Base-by-base conservation (phyloP, 2,329 filamentous ascomycete species). In the Penicillium oxalicum region DNA sequence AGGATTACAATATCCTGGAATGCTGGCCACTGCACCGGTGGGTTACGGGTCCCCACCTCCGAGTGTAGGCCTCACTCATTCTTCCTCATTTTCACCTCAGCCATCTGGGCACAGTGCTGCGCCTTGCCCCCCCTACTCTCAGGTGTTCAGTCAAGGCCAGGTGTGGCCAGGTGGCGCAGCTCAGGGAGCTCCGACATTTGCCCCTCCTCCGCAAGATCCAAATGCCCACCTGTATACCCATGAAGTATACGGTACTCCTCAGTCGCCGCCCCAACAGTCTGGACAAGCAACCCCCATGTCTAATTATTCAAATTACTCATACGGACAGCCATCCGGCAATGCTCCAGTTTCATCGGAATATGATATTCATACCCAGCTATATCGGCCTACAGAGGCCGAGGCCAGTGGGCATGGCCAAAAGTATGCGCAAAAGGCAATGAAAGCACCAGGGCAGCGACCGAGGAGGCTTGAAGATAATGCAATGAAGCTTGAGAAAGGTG, bases 291-390 rank as follows among this genome's bases (percentile, higher is more conserved):
- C 59, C 40, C 49, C 56, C 26, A 46, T 67, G 25, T 68, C 66
- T 13, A 70, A 71, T 2, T 74, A 73, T 54, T 69, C 70, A 8
- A 65, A 66, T 36, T 74, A 70, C 52, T 64, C 68, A 9, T 74
- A 75, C 55, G 64, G 61, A n/a, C 66, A 70, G 39, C 51, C 62
- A 4, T 61, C 59, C 4, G 56, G 50, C 24, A 53, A 56, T 44
- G 41, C 52, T 43, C 50, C 50, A n/a, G 52, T 52, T 37, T 50
- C 45, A 51, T 66, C 55, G 11, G 67, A 68, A 34, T 75, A 74
- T 48, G 67, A 71, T 50, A 59, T 76, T 8, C 74, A 77, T 56
- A 68, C 58, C 36, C 74, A 76, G 52, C 57, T 75, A 11, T 76
- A 76, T 49, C 60, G 69, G 42, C 74, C 74, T 1, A 74, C 73